A percentile compares a stretch with the other conserved stretches of the same genome.
Evolutionary conservation across 1,284 basidiomycete species (phyloP).

Genomic region (Malassezia globosa): DNA sequence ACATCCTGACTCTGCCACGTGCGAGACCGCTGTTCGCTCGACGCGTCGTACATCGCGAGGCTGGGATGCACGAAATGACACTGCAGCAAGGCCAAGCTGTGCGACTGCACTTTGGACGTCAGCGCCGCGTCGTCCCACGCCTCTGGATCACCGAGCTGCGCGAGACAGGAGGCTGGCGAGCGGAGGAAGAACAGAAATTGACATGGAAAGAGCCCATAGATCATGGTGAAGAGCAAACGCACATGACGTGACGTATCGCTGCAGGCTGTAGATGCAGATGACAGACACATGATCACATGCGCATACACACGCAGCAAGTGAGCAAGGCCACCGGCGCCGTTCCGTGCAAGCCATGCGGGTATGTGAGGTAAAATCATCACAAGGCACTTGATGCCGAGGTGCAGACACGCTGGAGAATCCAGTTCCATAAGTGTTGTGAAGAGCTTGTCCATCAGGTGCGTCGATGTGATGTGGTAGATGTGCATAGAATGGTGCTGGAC

Average conservation of each 20-base stretch:
- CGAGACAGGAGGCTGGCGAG: constrained; percentile 57
- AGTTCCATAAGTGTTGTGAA: constrained; percentile 32
- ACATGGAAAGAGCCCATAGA: constrained; percentile 79
- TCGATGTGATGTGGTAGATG: constrained; percentile 38
- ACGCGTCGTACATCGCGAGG: constrained; percentile 57
- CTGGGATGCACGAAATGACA: constrained; percentile 63
- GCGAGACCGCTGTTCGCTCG: constrained; percentile 56
- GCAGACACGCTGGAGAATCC: constrained; percentile 28
- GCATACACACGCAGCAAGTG: constrained; percentile 36
- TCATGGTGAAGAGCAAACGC: constrained; percentile 55
- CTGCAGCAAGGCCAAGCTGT: constrained; percentile 54
- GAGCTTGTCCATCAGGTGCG: constrained; percentile 28
- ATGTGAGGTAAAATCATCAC: constrained; percentile 45
- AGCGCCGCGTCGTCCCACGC: constrained; percentile 52
- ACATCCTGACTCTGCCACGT: constrained; percentile 61
- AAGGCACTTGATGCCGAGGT: constrained; percentile 33
- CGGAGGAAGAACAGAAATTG: constrained; percentile 67
- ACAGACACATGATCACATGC: constrained; percentile 37
- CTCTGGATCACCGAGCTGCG: constrained; percentile 31
- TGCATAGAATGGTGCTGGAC: constrained; percentile 36
- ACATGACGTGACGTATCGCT: constrained; percentile 30
- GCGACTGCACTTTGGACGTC: constrained; percentile 20
- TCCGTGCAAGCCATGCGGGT: constrained; percentile 37
- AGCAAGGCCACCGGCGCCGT: constrained; percentile 32
- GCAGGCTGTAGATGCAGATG: constrained; percentile 15